Evolutionary conservation across 768 basidiomycete genomes (phyloP).

Genomic region (Agaricus bisporus): DNA sequence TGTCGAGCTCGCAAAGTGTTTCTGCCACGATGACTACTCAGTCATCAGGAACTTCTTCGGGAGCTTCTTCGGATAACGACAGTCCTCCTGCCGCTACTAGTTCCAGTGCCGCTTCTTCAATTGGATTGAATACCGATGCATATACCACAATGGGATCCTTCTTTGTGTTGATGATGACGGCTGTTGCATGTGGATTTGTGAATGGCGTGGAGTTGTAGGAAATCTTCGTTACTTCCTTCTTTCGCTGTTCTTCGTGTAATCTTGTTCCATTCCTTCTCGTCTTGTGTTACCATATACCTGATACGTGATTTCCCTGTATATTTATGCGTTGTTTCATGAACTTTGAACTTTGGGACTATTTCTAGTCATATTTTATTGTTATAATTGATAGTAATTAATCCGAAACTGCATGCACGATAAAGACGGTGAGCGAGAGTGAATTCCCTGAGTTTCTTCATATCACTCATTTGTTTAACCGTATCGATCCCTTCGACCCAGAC

Average conservation of each 20-base stretch:
- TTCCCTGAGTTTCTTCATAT: background rate
- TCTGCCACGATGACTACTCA: background rate
- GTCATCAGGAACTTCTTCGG: background rate
- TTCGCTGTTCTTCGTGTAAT: no score
- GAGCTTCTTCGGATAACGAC: background rate
- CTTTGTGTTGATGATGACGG: background rate
- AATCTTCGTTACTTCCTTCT: no score
- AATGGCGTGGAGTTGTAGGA: no score
- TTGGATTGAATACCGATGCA: background rate
- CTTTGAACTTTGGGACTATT: no score
- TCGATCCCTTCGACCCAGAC: background rate
- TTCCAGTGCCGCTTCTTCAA: background rate
- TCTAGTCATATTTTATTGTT: no score
- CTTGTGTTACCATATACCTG: no score
- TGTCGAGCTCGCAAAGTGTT: constrained; percentile 2
- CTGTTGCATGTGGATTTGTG: no score
- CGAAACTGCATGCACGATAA: no score
- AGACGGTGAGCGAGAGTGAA: background rate
- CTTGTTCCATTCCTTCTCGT: no score
- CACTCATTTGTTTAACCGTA: background rate
- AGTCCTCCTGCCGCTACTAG: background rate
- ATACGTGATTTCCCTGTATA: no score
- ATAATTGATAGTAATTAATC: no score
- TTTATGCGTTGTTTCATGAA: no score
- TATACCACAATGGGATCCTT: background rate